Percentiles rank a stretch among this genome's conserved stretches.
Evolutionary conservation across 2,329 filamentous ascomycete genomes (phyloP).

Genomic region (Beauveria rudraprayagi): DNA sequence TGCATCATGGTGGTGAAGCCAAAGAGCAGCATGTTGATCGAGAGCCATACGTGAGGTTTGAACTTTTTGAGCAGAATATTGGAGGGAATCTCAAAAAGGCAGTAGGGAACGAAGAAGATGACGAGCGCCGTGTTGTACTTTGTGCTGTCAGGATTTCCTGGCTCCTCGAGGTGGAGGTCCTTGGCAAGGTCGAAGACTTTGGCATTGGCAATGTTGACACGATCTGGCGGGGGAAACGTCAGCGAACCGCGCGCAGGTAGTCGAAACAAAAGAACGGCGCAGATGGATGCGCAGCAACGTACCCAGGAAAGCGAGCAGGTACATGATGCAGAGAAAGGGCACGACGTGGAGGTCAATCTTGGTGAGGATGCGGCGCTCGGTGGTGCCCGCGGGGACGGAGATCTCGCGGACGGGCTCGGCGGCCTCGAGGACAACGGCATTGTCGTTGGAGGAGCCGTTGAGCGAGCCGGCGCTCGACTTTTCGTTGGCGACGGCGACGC

Average conservation of each 20-base stretch:
- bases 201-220: constrained; percentile 76
- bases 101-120: constrained; percentile 76
- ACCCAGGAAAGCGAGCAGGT: constrained; percentile 60
- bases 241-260: background rate
- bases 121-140: constrained; percentile 70
- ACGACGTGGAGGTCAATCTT: constrained; percentile 66
- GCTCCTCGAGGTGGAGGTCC: constrained; percentile 52
- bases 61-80: constrained; percentile 28
- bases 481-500: constrained; percentile 12
- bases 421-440: constrained; percentile 5
- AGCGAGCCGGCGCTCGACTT: constrained; percentile 14
- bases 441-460: constrained; percentile 11
- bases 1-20: constrained; percentile 68
- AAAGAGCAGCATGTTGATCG: constrained; percentile 77
- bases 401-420: background rate
- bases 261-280: background rate
- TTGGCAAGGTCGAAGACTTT: constrained; percentile 55
- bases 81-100: constrained; percentile 61
- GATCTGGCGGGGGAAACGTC: constrained; percentile 29
- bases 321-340: constrained; percentile 65
- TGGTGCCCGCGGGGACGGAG: constrained; percentile 41
- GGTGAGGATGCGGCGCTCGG: constrained; percentile 56
- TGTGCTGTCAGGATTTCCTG: constrained; percentile 38
- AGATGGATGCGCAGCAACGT: constrained; percentile 9
- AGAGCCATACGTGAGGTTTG: constrained; percentile 61